A percentile compares a stretch with the other conserved stretches of the same genome.
Evolutionary conservation across 106 monocot species (phyloP).

Genomic region (Acorus gramineus): DNA sequence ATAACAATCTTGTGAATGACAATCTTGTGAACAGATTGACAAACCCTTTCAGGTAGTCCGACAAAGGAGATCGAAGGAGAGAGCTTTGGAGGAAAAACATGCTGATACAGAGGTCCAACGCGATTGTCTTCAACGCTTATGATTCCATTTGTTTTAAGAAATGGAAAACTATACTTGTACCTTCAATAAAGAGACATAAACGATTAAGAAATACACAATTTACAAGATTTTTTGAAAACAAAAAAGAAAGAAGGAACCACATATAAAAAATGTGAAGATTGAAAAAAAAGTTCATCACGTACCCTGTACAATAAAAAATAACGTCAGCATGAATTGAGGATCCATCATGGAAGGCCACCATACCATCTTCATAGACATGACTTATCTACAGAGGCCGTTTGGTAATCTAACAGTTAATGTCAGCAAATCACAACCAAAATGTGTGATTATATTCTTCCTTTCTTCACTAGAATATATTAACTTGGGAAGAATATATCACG

Average conservation of each 20-base stretch:
- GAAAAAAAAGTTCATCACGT: neutral
- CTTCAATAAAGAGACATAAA: slow-evolving; percentile 10
- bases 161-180: slow-evolving; percentile 37
- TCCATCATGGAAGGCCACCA: slow-evolving; percentile 32
- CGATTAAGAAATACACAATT: neutral
- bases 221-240: too few species aligned
- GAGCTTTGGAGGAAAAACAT: slow-evolving; percentile 30
- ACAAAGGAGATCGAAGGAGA: slow-evolving; percentile 39
- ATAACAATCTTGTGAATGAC: too few species aligned
- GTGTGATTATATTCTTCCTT: too few species aligned
- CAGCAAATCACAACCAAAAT: too few species aligned
- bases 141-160: slow-evolving; percentile 22
- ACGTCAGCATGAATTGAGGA: slow-evolving; percentile 19
- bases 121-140: slow-evolving; percentile 40
- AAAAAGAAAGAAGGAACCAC: neutral
- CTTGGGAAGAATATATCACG: neutral
- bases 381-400: slow-evolving; percentile 14
- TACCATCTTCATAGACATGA: slow-evolving; percentile 23
- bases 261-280: neutral
- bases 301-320: slow-evolving; percentile 53
- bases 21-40: neutral
- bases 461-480: too few species aligned
- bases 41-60: slow-evolving; percentile 32
- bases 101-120: slow-evolving; percentile 42
- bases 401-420: too few species aligned